A percentile compares a stretch with the other conserved stretches of the same genome.
Evolutionary conservation across 2,329 filamentous ascomycete genomes (phyloP).

Genomic region (Aspergillus pseudoglaucus): DNA sequence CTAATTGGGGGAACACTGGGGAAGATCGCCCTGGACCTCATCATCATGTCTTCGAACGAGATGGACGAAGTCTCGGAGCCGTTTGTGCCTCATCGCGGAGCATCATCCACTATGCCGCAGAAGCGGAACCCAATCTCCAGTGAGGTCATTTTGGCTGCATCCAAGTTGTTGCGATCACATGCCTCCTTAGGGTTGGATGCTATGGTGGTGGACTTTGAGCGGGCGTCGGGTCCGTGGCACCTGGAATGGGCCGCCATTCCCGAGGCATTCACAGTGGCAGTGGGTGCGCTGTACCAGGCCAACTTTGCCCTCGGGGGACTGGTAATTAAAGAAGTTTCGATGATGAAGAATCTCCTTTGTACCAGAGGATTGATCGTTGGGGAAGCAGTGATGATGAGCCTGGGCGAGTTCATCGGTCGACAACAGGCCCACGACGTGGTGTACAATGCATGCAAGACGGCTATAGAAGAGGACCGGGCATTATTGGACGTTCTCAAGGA

Average conservation of each 20-base stretch:
- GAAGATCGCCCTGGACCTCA: constrained; percentile 52
- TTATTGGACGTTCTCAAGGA: constrained; percentile 31
- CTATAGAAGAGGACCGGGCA: constrained; percentile 40
- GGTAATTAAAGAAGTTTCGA: constrained; percentile 44
- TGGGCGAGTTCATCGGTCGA: constrained; percentile 48
- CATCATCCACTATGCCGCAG: constrained; percentile 53
- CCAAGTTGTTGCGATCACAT: constrained; percentile 49
- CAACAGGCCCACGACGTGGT: constrained; percentile 52
- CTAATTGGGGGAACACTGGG: constrained; percentile 49
- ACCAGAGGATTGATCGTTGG: constrained; percentile 51
- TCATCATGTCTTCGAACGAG: constrained; percentile 54
- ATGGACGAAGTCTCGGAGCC: constrained; percentile 51
- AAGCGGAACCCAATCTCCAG: constrained; percentile 55
- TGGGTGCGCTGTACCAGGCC: constrained; percentile 49
- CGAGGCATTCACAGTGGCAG: constrained; percentile 48
- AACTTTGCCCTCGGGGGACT: constrained; percentile 49
- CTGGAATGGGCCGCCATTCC: constrained; percentile 54
- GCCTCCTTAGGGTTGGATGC: constrained; percentile 49
- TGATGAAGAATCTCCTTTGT: constrained; percentile 47
- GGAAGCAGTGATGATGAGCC: constrained; percentile 56
- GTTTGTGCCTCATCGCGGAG: constrained; percentile 49
- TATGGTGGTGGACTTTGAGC: constrained; percentile 54
- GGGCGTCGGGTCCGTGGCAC: constrained; percentile 54
- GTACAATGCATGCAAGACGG: constrained; percentile 48
- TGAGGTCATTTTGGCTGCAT: constrained; percentile 50